Evolutionary conservation across 2,329 filamentous ascomycete species (phyloP).

Genomic region (Xylaria hypoxylon): DNA sequence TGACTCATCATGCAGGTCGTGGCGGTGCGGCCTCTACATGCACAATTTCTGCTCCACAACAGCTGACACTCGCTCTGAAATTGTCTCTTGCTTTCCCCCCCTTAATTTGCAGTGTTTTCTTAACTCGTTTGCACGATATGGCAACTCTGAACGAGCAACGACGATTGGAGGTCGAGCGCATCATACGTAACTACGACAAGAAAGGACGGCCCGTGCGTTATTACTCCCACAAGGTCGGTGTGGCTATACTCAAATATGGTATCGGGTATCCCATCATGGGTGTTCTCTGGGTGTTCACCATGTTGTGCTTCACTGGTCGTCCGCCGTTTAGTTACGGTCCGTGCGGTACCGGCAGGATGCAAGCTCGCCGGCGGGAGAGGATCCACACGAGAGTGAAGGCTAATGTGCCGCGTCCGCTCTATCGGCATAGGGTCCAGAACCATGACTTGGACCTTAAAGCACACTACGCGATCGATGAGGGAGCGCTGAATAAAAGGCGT

Average conservation of each 20-base stretch:
- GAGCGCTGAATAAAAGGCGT: constrained; percentile 12
- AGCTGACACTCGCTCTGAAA: no score
- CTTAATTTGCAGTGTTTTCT: no score
- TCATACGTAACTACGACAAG: constrained; percentile 7
- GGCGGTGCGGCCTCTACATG: no score
- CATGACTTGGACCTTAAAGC: neutral
- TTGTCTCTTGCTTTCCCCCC: no score
- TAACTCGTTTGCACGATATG: no score
- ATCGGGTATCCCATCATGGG: constrained; percentile 14
- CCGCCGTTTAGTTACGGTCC: neutral
- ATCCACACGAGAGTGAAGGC: constrained; percentile 1
- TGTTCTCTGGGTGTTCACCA: neutral
- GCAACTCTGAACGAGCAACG: no score
- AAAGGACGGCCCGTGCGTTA: constrained; percentile 7
- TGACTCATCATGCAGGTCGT: no score
- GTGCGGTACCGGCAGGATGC: constrained; percentile 10
- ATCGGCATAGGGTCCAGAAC: constrained; percentile 6
- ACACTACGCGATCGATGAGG: constrained; percentile 4
- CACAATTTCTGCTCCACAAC: no score
- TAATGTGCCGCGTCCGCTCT: constrained; percentile 22
- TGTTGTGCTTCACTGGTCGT: constrained; percentile 10
- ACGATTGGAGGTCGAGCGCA: no score
- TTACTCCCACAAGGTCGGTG: constrained; percentile 10
- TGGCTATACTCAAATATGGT: constrained; percentile 9
- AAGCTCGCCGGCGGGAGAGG: neutral